Base-by-base conservation (phyloP, 306 rosid genomes). In the Urtica urens region DNA sequence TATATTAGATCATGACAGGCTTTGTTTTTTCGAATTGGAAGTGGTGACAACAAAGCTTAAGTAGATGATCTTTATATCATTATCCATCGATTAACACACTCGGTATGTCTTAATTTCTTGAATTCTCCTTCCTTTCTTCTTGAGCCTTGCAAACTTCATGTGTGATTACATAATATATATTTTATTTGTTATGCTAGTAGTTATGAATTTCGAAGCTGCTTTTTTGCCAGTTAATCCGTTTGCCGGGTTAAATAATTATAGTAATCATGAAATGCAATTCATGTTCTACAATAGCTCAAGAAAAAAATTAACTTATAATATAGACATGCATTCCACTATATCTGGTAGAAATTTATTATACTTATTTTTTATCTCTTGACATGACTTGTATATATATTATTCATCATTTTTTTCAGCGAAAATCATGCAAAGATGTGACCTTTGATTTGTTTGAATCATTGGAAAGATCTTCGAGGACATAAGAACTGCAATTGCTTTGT, bases 181-280 rank as follows among this genome's bases (percentile, higher is more conserved):
- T 4, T 28, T 28, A 28, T 4, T 28, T 4, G 10, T 28, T 4
- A 28, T 67, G 67, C 51, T 68, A 65, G 42, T 10, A 28, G 49
- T 67, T 77, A 71, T 72, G 73, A 67, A 65, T 53, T 75, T 58
- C 46, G 56, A 72, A 65, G 60, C 62, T 67, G 66, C 64, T 78
- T 78, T 74, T 35, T 46, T 49, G 67, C 78, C 58, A 10, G 50
- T 60, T 75, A 70, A 59, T 55, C 75, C 60, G 76, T 64, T 63
- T 73, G 82, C 76, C 63, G 51, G 70, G 64, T 79, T 66, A 59
- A 57, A 35, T 31, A 31, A 31, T 13, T 7, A 31, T 2, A 31
- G 0, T 35, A 10, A 35, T 7, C n/a, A 35, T 35, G 11, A 13
- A 3, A 10, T 10, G 4, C n/a, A 35, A 35, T 7, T 35, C 11